Percentiles rank a stretch among this genome's conserved stretches.
Conservation (phyloP, 2,329 filamentous ascomycete species). For the Acarospora socialis region DNA sequence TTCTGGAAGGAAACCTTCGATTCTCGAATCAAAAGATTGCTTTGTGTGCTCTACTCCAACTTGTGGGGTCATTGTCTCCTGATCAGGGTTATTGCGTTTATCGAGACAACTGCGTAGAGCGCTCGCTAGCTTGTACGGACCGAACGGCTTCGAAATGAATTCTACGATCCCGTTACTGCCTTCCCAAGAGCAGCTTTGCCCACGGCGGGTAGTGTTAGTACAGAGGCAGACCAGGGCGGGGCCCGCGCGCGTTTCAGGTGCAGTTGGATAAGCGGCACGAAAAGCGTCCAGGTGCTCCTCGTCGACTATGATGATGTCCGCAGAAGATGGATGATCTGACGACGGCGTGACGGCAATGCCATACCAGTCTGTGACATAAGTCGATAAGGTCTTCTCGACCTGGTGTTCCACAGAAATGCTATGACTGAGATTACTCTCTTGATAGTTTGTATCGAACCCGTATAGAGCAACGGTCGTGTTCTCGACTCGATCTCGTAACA, state of each 20-base stretch:
- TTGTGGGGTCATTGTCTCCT: conserved; percentile 1
- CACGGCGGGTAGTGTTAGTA: conserved; percentile 11
- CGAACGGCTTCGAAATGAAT: conserved; percentile 13
- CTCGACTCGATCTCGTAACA: conserved; percentile 4
- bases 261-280: not conserved
- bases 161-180: no score
- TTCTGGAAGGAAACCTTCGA: conserved; percentile 4
- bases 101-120: conserved; percentile 13
- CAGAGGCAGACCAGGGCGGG: conserved; percentile 12
- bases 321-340: not conserved
- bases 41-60: conserved; percentile 5
- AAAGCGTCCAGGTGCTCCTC: conserved; percentile 7
- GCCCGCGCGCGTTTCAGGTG: no score
- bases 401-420: no score
- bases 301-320: conserved; percentile 11
- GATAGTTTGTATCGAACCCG: conserved; percentile 2
- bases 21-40: not conserved
- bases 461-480: conserved; percentile 6
- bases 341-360: conserved; percentile 3
- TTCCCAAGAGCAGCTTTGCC: conserved; percentile 4
- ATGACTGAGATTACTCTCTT: no score
- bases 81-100: conserved; percentile 3
- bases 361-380: conserved; percentile 25
- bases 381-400: conserved; percentile 1
- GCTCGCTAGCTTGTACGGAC: conserved; percentile 15